phyloP scores from a whole-genome alignment of 164 flowering plant genomes.

The Cinnamomum micranthum region DNA sequence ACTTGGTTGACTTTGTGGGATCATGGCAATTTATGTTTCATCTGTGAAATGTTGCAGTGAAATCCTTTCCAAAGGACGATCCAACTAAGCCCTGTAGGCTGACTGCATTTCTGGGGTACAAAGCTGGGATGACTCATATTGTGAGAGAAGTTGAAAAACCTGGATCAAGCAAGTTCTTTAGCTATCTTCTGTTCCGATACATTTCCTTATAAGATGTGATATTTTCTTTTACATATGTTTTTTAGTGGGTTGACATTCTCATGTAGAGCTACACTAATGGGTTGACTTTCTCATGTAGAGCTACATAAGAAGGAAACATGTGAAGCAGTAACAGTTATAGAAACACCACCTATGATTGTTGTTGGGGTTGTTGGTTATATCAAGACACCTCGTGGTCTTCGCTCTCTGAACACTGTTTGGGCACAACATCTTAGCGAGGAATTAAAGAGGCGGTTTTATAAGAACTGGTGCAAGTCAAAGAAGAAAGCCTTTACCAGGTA shows the following conservation, averaged over 20 bases:
- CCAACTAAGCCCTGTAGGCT: slow-evolving; percentile 52
- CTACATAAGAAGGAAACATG: slow-evolving; percentile 80
- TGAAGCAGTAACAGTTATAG: slow-evolving; percentile 67
- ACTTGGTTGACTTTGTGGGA: not conserved
- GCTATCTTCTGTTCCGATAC: not conserved
- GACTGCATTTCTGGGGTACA: slow-evolving; percentile 70
- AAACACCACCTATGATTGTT: slow-evolving; percentile 64
- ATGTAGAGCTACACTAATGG: slow-evolving; percentile 45
- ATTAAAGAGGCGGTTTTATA: slow-evolving; percentile 62
- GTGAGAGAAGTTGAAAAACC: slow-evolving; percentile 73
- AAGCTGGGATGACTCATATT: slow-evolving; percentile 78
- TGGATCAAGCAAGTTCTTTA: slow-evolving; percentile 54
- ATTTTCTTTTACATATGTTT: not conserved
- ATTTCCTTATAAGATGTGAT: not conserved
- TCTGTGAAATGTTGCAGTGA: slow-evolving; percentile 38
- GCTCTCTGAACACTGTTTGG: slow-evolving; percentile 57
- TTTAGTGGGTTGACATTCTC: not conserved
- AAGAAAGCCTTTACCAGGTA: slow-evolving; percentile 67
- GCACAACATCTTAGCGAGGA: slow-evolving; percentile 80
- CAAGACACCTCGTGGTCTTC: slow-evolving; percentile 62
- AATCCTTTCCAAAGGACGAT: slow-evolving; percentile 72
- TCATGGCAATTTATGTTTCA: not conserved
- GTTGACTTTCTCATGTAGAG: slow-evolving; percentile 24
- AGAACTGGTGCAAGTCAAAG: slow-evolving; percentile 69
- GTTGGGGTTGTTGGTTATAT: slow-evolving; percentile 70